phyloP scores from a whole-genome alignment of 2,329 filamentous ascomycete genomes.

The Clonostachys rosea region DNA sequence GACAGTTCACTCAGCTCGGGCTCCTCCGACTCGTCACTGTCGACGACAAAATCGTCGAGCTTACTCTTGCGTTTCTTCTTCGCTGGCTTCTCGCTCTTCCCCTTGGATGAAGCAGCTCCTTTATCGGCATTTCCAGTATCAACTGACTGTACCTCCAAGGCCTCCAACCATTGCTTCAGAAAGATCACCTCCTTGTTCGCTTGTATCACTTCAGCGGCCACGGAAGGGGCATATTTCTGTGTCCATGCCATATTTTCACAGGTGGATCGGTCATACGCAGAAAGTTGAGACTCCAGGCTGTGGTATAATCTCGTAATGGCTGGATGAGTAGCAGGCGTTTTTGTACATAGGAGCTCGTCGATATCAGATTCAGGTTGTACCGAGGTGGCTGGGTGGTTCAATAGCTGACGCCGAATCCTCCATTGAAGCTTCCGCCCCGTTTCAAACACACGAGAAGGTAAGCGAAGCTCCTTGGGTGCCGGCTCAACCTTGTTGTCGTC shows the following conservation, averaged over 20 bases:
- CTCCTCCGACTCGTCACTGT: constrained; percentile 68
- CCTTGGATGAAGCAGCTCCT: constrained; percentile 15
- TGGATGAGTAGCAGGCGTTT: constrained; percentile 38
- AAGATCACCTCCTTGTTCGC: constrained; percentile 63
- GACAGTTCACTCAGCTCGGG: constrained; percentile 65
- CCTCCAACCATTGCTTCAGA: constrained; percentile 76
- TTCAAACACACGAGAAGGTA: constrained; percentile 53
- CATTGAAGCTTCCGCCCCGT: constrained; percentile 49
- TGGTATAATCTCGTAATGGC: constrained; percentile 55
- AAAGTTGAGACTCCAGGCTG: constrained; percentile 56
- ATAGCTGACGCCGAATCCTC: constrained; percentile 40
- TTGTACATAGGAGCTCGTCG: constrained; percentile 23
- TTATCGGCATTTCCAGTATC: constrained; percentile 49
- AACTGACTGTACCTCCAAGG: constrained; percentile 65
- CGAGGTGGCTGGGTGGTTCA: background rate
- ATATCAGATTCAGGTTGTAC: background rate
- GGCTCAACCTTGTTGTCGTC: constrained; percentile 34
- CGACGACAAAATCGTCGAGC: constrained; percentile 75
- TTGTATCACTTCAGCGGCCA: constrained; percentile 71
- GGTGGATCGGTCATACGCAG: constrained; percentile 73
- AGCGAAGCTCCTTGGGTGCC: constrained; percentile 42
- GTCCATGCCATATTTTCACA: constrained; percentile 74
- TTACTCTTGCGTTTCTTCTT: constrained; percentile 68
- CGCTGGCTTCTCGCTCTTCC: constrained; percentile 15
- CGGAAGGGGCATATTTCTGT: constrained; percentile 77